Percentiles rank a stretch among this genome's conserved stretches.
These are phyloP conservation scores for Malassezia pachydermatis DNA, from an alignment of 1,284 basidiomycete species.

Conservation along the genomic window DNA sequence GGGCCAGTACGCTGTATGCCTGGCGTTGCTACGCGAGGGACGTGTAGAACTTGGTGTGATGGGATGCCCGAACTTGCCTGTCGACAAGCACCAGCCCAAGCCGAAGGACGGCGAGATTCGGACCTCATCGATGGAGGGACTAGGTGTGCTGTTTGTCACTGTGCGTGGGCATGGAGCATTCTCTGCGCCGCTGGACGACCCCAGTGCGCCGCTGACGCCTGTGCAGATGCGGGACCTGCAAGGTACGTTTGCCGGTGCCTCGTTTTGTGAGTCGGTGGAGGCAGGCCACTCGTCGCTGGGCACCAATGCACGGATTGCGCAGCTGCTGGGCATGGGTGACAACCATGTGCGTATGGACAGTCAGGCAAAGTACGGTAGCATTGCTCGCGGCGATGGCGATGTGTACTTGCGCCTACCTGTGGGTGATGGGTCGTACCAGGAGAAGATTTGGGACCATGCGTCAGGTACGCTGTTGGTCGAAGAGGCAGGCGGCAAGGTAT, in stretches of 20 bases:
- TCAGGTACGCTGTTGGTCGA: conserved; percentile 72
- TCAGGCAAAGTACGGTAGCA: conserved; percentile 87
- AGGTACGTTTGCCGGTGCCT: conserved; percentile 52
- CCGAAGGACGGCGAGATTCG: conserved; percentile 43
- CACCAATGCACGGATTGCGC: conserved; percentile 62
- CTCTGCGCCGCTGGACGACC: conserved; percentile 25
- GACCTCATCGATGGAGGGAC: conserved; percentile 24
- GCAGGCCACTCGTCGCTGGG: conserved; percentile 82
- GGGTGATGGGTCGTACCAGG: conserved; percentile 62
- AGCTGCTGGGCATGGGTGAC: conserved; percentile 60
- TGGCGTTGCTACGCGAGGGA: conserved; percentile 77
- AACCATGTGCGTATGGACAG: conserved; percentile 76
- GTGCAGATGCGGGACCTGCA: conserved; percentile 37
- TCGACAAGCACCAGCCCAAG: conserved; percentile 50
- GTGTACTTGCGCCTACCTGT: conserved; percentile 85
- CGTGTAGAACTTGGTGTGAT: conserved; percentile 68
- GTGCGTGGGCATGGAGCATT: conserved; percentile 40
- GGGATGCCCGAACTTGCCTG: conserved; percentile 79
- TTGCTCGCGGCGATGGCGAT: conserved; percentile 76
- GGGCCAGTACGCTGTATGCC: conserved; percentile 92
- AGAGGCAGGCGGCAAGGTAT: conserved; percentile 78
- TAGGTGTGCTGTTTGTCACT: conserved; percentile 40
- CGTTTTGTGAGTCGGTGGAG: conserved; percentile 85
- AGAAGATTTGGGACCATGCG: conserved; percentile 96
- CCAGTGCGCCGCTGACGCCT: conserved; percentile 20